Conservation (phyloP, 129 eudicot species). For the Apium graveolens region DNA sequence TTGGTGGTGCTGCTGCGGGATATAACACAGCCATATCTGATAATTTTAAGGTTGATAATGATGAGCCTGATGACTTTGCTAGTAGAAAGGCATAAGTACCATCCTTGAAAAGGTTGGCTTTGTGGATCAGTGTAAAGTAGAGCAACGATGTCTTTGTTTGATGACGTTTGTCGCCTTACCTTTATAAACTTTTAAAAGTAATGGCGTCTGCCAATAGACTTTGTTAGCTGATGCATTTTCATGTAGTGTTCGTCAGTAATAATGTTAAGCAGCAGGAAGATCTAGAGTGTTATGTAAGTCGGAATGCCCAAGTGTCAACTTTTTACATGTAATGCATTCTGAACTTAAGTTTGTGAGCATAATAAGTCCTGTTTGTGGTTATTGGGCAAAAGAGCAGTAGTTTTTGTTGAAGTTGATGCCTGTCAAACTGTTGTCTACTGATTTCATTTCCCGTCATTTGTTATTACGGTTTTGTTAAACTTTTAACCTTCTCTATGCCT, state of each 20-base stretch:
- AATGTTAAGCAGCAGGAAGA: background rate
- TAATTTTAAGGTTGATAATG: background rate
- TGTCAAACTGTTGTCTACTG: too few relatives aligned
- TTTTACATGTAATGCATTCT: background rate
- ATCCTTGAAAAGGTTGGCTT: background rate
- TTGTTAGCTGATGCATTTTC: background rate
- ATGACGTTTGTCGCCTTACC: too few relatives aligned
- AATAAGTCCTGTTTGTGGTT: background rate
- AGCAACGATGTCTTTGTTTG: background rate
- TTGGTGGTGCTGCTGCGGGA: background rate
- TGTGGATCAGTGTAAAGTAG: background rate
- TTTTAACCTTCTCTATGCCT: too few relatives aligned
- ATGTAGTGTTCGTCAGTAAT: background rate
- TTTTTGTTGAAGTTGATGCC: too few relatives aligned
- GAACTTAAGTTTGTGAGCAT: background rate
- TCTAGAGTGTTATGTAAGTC: background rate
- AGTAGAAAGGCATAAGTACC: background rate
- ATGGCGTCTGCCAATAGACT: background rate
- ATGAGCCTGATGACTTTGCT: conserved; percentile 2
- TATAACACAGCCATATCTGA: background rate
- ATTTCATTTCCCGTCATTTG: too few relatives aligned
- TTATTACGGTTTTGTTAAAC: too few relatives aligned
- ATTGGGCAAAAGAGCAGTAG: too few relatives aligned
- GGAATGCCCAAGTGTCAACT: background rate
- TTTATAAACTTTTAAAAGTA: background rate